These are phyloP conservation scores for Cajanus cajan DNA, from an alignment of 306 rosid species.

Conservation along the genomic window DNA sequence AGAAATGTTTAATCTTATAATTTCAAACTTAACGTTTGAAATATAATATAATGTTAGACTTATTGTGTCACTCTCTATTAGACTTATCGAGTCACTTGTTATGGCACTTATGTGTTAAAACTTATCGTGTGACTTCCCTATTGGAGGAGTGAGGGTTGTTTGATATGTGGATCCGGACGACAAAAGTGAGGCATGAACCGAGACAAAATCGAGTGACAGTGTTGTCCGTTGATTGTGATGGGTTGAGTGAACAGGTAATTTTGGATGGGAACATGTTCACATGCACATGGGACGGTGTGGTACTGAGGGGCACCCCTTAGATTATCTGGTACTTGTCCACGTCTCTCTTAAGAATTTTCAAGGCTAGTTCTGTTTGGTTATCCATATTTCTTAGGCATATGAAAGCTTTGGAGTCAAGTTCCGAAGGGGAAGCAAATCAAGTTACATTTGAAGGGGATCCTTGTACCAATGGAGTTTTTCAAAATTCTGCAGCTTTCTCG, in stretches of 20 bases:
- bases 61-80: too few species aligned
- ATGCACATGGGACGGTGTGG: constrained; percentile 70
- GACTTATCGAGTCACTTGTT: too few species aligned
- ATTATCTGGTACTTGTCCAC: constrained; percentile 48
- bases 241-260: constrained; percentile 7
- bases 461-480: background rate
- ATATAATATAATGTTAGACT: too few species aligned
- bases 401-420: constrained; percentile 1
- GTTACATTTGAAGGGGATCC: background rate
- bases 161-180: too few species aligned
- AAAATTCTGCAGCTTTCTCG: constrained; percentile 29
- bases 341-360: constrained; percentile 2
- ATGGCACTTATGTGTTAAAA: too few species aligned
- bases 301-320: constrained; percentile 33
- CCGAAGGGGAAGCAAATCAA: constrained; percentile 15
- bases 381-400: background rate
- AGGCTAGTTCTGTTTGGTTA: background rate
- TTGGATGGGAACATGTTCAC: constrained; percentile 54
- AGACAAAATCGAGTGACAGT: constrained; percentile 1
- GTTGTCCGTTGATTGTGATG: background rate
- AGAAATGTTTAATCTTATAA: too few species aligned
- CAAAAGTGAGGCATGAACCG: background rate
- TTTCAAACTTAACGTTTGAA: too few species aligned
- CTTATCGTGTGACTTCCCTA: too few species aligned
- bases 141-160: too few species aligned